Base-by-base conservation (phyloP, 805 yeast genomes). In the Candida chilensis region DNA sequence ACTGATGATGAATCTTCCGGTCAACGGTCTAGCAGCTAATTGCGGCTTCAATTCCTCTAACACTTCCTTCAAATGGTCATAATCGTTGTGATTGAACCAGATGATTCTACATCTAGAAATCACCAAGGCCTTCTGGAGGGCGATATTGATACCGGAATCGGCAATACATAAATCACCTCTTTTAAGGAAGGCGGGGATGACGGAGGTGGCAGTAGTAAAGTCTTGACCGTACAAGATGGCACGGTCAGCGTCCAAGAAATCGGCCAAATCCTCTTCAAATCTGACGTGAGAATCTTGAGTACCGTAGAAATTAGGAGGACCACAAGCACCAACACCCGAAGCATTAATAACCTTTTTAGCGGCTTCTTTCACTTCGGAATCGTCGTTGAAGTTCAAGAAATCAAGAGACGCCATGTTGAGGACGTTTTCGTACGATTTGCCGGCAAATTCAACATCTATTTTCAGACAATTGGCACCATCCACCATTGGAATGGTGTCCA, bases 291-390 rank as follows among this genome's bases (percentile, higher is more conserved):
- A 86, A 49, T 87, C 95, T 55, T 87, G 95, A 36, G 87, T 82
- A 37, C 98, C 98, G 53, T 88, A 92, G 47, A 92, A 92, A 33
- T 95, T 94, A 26, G 96, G 94, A 4, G 98, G 97, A 24, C 97
- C 96, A 64, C 98, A 92, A 1, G 96, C 90, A 39, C 98, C 98
- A 30, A 92, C 96, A 50, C 98, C 98, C 35, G 81, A 75, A 34
- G 65, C 64, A 28, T 64, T 62, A 37, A 92, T 75, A 15, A 74
- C 65, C 18, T 60, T 50, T 31, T 71, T 66, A 4, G 87, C 86
- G 9, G 63, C 68, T 14, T 62, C 52, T 31, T 60, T 60, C 24
- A 86, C 62, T 11, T 38, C 49, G 14, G 55, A 53, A 41, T 70
- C 56, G 20, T 55, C 54, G 29, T 78, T 70, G 48, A 86, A 57